Conservation (phyloP, 2,329 filamentous ascomycete genomes). For the Chalara sp. region DNA sequence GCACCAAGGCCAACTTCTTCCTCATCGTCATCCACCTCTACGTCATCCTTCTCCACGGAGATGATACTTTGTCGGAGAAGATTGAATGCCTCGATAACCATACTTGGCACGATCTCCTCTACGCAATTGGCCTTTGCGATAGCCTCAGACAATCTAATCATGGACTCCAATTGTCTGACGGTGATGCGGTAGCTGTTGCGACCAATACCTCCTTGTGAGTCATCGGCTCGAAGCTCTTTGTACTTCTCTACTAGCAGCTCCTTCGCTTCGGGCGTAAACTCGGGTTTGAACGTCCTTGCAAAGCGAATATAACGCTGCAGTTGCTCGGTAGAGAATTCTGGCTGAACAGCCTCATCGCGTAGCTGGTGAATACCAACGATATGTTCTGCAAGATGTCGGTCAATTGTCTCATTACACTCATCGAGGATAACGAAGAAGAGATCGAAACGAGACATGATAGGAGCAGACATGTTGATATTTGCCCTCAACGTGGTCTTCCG, state of each 20-base stretch:
- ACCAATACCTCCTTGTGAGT: slow-evolving; percentile 88
- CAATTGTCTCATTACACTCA: slow-evolving; percentile 88
- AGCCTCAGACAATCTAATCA: slow-evolving; percentile 94
- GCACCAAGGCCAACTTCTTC: slow-evolving; percentile 33
- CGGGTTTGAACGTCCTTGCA: slow-evolving; percentile 86
- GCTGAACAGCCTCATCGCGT: slow-evolving; percentile 83
- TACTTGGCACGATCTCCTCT: slow-evolving; percentile 74
- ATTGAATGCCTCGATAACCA: slow-evolving; percentile 89
- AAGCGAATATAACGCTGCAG: slow-evolving; percentile 96
- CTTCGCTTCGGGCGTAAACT: slow-evolving; percentile 85
- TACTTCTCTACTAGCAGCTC: slow-evolving; percentile 83
- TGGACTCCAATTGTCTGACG: slow-evolving; percentile 87
- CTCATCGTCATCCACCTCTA: slow-evolving; percentile 83
- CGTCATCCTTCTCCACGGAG: slow-evolving; percentile 93
- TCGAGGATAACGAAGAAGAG: slow-evolving; percentile 97
- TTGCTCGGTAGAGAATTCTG: slow-evolving; percentile 94
- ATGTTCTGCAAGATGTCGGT: slow-evolving; percentile 86
- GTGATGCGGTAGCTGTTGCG: slow-evolving; percentile 97
- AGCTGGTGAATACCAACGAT: slow-evolving; percentile 93
- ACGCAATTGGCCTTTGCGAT: slow-evolving; percentile 98
- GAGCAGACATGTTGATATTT: slow-evolving; percentile 98
- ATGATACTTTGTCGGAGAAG: slow-evolving; percentile 93
- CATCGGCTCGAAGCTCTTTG: slow-evolving; percentile 89
- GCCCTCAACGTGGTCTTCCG: slow-evolving; percentile 86
- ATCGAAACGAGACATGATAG: slow-evolving; percentile 99